phyloP scores from a whole-genome alignment of 2,329 filamentous ascomycete genomes.

The Exophiala mesophila region DNA sequence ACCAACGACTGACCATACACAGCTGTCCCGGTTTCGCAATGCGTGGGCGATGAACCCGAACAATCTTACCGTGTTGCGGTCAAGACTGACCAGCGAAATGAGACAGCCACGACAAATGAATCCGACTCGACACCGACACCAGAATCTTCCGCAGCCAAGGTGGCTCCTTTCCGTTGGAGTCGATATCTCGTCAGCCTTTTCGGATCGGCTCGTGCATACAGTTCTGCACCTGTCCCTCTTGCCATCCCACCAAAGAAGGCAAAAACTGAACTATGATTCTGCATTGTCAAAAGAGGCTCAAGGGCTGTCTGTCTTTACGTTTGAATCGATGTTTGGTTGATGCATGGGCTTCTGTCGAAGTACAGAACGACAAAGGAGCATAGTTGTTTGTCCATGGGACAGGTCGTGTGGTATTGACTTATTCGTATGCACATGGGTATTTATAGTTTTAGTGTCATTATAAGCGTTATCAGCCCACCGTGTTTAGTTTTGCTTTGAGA shows the following conservation, averaged over 20 bases:
- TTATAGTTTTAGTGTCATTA: no score
- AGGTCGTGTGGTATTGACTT: no score
- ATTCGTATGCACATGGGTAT: no score
- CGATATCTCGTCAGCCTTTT: not conserved
- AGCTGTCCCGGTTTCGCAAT: conserved; percentile 42
- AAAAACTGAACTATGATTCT: not conserved
- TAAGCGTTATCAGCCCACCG: no score
- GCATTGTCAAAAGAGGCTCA: no score
- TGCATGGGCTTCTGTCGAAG: no score
- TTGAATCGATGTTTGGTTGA: no score
- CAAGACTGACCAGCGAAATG: not conserved
- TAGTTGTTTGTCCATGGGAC: no score
- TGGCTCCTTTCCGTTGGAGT: not conserved
- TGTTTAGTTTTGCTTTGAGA: no score
- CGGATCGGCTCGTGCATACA: not conserved
- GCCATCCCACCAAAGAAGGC: not conserved
- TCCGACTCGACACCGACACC: not conserved
- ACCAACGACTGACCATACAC: conserved; percentile 27
- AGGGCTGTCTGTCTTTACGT: no score
- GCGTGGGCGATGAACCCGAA: conserved; percentile 35
- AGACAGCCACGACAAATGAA: not conserved
- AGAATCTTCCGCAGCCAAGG: not conserved
- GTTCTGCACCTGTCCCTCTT: not conserved
- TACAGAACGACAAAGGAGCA: no score
- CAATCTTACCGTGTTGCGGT: conserved; percentile 37